These are phyloP conservation scores for Gardenia jasminoides DNA, from an alignment of 257 asterid species.

Conservation along the genomic window DNA sequence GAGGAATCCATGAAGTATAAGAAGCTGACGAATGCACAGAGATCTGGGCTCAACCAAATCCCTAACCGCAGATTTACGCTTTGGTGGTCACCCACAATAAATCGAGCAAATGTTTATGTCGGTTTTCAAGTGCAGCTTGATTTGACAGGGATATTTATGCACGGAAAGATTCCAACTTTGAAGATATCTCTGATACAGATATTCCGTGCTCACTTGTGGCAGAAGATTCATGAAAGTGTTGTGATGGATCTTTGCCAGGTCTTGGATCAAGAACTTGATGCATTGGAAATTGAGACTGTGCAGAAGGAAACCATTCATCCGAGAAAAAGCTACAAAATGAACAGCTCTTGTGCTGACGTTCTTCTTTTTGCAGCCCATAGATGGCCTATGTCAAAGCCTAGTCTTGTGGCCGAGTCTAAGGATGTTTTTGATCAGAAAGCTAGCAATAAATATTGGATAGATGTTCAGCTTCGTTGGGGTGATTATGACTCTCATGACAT, in stretches of 20 bases:
- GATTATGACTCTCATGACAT: slow-evolving; percentile 98
- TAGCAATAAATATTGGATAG: slow-evolving; percentile 97
- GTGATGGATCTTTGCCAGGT: slow-evolving; percentile 99
- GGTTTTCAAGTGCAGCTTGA: slow-evolving; percentile 99
- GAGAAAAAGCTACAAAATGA: slow-evolving; percentile 99
- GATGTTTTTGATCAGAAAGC: slow-evolving; percentile 99
- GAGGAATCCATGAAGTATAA: slow-evolving; percentile 99
- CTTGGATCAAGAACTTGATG: slow-evolving; percentile 96
- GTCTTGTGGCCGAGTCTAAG: slow-evolving; percentile 97
- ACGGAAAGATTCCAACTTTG: slow-evolving; percentile 97
- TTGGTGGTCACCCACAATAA: slow-evolving; percentile 99
- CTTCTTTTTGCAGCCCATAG: slow-evolving; percentile 98
- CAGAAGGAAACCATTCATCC: slow-evolving; percentile 99
- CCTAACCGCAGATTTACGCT: slow-evolving; percentile 96
- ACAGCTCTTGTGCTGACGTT: slow-evolving; percentile 97
- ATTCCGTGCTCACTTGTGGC: slow-evolving; percentile 99
- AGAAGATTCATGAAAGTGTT: slow-evolving; percentile 97
- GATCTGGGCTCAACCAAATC: slow-evolving; percentile 98
- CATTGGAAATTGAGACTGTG: slow-evolving; percentile 95
- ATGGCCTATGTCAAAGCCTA: slow-evolving; percentile 99
- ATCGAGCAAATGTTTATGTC: slow-evolving; percentile 94
- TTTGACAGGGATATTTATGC: slow-evolving; percentile 98
- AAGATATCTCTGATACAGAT: slow-evolving; percentile 96
- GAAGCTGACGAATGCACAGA: slow-evolving; percentile 94
- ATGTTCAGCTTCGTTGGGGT: slow-evolving; percentile 99